phyloP scores from a whole-genome alignment of 345 rosid species.

The Boechera divaricarpa region DNA sequence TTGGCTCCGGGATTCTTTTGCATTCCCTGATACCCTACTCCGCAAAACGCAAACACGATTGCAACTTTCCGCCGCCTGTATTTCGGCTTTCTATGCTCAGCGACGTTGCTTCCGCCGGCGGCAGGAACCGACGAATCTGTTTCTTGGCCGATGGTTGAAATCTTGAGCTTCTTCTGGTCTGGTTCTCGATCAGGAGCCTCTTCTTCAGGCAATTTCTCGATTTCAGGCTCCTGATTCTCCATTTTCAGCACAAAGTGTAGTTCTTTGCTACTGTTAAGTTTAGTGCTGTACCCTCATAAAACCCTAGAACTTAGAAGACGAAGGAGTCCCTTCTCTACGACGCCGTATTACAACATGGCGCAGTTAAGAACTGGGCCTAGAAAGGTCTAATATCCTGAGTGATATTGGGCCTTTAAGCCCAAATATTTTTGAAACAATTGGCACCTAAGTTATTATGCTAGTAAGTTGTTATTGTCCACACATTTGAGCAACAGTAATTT shows the following conservation, averaged over 20 bases:
- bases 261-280: slow-evolving; percentile 29
- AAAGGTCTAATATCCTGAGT: not conserved
- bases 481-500: not conserved
- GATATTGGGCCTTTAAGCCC: not conserved
- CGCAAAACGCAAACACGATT: slow-evolving; percentile 88
- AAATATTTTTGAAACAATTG: not conserved
- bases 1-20: slow-evolving; percentile 95
- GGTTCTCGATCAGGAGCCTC: slow-evolving; percentile 64
- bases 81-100: slow-evolving; percentile 47
- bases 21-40: slow-evolving; percentile 99
- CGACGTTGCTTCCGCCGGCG: slow-evolving; percentile 26
- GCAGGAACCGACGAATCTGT: slow-evolving; percentile 31
- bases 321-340: not conserved
- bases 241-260: slow-evolving; percentile 33
- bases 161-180: slow-evolving; percentile 62
- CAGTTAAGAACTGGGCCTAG: not conserved
- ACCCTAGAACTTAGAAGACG: slow-evolving; percentile 45
- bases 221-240: slow-evolving; percentile 44
- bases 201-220: slow-evolving; percentile 31
- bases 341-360: not conserved
- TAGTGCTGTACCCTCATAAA: slow-evolving; percentile 33
- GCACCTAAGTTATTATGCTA: not conserved
- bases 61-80: slow-evolving; percentile 93
- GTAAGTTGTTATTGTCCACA: not conserved
- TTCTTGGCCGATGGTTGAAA: slow-evolving; percentile 61